phyloP scores from a whole-genome alignment of 352 stramenopile genomes.

The Globisporangium carolinianum region DNA sequence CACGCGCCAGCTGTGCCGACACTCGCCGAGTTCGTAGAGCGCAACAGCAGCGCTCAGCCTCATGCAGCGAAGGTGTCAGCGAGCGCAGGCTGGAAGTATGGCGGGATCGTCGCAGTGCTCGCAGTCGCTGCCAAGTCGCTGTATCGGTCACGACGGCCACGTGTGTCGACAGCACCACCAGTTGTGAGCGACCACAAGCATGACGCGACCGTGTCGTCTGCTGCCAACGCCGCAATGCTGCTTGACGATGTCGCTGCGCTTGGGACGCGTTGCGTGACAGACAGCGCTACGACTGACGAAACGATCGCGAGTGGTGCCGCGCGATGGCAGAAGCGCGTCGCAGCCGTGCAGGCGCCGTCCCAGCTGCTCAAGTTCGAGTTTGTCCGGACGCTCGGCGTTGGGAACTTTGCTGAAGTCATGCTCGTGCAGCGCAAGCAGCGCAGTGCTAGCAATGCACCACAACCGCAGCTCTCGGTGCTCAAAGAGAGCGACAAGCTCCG shows the following conservation, averaged over 20 bases:
- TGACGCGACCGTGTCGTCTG: background rate
- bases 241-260: constrained; percentile 5
- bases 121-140: constrained; percentile 33
- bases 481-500: constrained; percentile 81
- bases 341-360: constrained; percentile 35
- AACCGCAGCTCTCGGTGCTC: constrained; percentile 36
- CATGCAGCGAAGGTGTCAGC: too few species aligned
- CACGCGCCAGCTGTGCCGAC: constrained; percentile 23
- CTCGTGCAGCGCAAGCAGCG: constrained; percentile 26
- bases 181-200: background rate
- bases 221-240: background rate
- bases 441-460: background rate
- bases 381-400: constrained; percentile 50
- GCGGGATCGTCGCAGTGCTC: constrained; percentile 33
- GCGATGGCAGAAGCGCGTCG: constrained; percentile 52
- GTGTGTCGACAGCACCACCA: background rate
- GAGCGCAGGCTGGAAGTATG: constrained; percentile 25
- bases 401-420: constrained; percentile 76
- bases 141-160: background rate
- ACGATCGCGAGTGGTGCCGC: constrained; percentile 24
- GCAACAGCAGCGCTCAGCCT: background rate
- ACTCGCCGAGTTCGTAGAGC: constrained; percentile 22
- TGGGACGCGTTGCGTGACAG: background rate
- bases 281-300: constrained; percentile 11
- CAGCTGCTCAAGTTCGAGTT: constrained; percentile 62